phyloP scores from a whole-genome alignment of 2,329 filamentous ascomycete species.

The Sporothrix brunneoviolacea region DNA sequence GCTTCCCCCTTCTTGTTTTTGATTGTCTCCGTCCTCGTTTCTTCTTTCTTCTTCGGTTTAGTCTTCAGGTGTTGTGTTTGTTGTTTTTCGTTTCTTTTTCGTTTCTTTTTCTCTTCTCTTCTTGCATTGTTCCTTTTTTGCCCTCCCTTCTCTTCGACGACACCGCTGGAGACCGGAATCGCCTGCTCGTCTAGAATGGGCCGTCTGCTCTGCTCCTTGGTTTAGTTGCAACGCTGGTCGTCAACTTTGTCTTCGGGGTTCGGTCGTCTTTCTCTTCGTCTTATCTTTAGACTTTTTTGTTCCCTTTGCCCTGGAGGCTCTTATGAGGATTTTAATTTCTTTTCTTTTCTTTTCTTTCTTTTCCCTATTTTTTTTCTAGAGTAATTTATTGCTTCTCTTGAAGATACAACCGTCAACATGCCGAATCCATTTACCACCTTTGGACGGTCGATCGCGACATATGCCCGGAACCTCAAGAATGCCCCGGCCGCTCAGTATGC shows the following conservation, averaged over 20 bases:
- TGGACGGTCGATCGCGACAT: constrained; percentile 11
- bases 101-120: neutral
- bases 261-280: neutral
- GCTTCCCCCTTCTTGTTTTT: neutral
- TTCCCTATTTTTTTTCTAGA: neutral
- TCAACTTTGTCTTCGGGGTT: neutral
- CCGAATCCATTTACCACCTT: constrained; percentile 8
- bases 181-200: constrained; percentile 11
- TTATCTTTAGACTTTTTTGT: neutral
- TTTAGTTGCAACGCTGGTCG: constrained; percentile 13
- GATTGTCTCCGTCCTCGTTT: too few relatives aligned
- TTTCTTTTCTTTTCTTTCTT: neutral
- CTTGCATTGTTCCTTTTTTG: neutral
- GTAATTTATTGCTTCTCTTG: too few relatives aligned
- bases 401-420: neutral
- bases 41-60: neutral
- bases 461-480: constrained; percentile 16
- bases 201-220: constrained; percentile 6
- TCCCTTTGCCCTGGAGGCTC: neutral
- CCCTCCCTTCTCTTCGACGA: neutral
- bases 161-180: constrained; percentile 1
- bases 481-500: constrained; percentile 19
- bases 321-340: neutral
- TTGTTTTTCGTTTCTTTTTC: neutral
- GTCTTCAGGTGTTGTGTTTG: neutral